Evolutionary conservation across 495 filamentous ascomycete species (phyloP).

Genomic region (Daldinia decipiens): DNA sequence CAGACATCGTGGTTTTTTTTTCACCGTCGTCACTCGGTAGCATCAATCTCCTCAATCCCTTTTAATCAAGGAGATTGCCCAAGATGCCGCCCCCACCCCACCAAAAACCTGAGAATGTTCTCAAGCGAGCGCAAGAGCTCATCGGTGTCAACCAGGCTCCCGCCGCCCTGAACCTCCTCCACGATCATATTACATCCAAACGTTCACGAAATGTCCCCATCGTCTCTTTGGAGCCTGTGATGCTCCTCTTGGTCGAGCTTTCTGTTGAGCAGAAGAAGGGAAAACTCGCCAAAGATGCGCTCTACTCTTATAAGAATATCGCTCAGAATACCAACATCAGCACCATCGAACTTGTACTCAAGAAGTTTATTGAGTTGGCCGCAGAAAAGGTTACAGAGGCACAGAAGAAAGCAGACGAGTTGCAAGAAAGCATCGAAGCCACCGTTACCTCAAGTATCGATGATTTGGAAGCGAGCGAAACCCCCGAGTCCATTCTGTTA

Average conservation of each 20-base stretch:
- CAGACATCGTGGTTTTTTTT: constrained; percentile 40
- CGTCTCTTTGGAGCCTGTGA: constrained; percentile 94
- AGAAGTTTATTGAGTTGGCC: constrained; percentile 96
- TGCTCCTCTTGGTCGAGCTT: constrained; percentile 96
- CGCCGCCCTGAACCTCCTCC: constrained; percentile 91
- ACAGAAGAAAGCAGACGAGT: constrained; percentile 93
- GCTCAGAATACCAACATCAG: constrained; percentile 98
- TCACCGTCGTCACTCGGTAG: constrained; percentile 41
- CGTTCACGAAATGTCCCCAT: constrained; percentile 97
- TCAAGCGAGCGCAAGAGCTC: constrained; percentile 97
- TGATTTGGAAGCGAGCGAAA: constrained; percentile 96
- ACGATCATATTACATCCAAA: constrained; percentile 99
- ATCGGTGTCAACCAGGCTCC: constrained; percentile 94
- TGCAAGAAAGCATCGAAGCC: constrained; percentile 87
- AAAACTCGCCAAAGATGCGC: constrained; percentile 96
- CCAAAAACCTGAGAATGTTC: constrained; percentile 98
- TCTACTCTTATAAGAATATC: constrained; percentile 99
- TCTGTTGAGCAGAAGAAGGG: constrained; percentile 97
- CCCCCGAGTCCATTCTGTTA: constrained; percentile 95
- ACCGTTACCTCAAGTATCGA: constrained; percentile 75
- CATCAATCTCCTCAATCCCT: constrained; percentile 43
- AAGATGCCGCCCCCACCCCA: constrained; percentile 91
- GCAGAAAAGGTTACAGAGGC: constrained; percentile 96
- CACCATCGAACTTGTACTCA: constrained; percentile 96
- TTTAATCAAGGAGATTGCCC: constrained; percentile 49